Base-by-base conservation (phyloP, 345 rosid species). In the Linum usitatissimum region DNA sequence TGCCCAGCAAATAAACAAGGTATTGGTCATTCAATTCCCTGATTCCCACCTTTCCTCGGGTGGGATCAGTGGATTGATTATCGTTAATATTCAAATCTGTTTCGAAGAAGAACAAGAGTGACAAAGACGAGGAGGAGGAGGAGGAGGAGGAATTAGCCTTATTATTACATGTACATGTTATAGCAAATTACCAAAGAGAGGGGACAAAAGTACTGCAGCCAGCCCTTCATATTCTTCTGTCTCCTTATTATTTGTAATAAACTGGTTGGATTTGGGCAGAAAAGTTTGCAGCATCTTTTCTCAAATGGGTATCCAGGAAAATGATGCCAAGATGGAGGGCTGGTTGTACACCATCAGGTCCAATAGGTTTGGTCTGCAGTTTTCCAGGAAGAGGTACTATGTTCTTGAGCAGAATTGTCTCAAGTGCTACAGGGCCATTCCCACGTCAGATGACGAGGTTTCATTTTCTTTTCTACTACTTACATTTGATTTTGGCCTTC, bases 311-410 rank as follows among this genome's bases (percentile, higher is more conserved):
- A 18, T 69, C 68, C 3, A 73, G 6, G 64, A 67, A 65, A 63
- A 64, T 18, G 86, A 78, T 53, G 77, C 75, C 19, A 83, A 70
- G 71, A 86, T 93, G 88, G 97, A 87, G 66, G 99, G 99, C 20
- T 93, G 99, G 97, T 75, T 93, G 38, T 82, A 83, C 67, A 77
- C 83, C 39, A 80, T 93, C 38, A 86, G 93, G 69, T 79, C 83
- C 28, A 84, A 79, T 73, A 84, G 96, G 68, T 76, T 93, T 70
- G 91, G 99, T 19, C 76, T 80, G 23, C 94, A 83, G 59, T 80
- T 77, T 68, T 86, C 96, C 18, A 76, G 90, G 58, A 93, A 86
- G 75, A 80, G 97, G 65, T 93, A 84, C 65, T 87, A 83, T 66
- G 64, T 82, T 82, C 92, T 90, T 67, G 76, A 62, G 67, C 81